Base-by-base conservation (phyloP, 306 rosid genomes). In the Malus fusca region DNA sequence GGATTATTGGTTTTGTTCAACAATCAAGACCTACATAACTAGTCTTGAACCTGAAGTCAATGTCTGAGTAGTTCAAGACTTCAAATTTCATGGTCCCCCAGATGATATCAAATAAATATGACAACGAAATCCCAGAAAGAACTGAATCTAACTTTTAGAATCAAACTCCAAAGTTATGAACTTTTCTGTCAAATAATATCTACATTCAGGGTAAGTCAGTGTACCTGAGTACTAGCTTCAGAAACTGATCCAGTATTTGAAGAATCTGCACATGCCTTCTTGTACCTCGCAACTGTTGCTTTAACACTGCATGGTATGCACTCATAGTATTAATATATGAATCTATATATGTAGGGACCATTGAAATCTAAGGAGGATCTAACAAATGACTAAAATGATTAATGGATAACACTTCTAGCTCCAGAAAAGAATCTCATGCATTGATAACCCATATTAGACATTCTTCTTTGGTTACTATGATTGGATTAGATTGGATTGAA, bases 191-290 rank as follows among this genome's bases (percentile, higher is more conserved):
- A 59, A 73, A 60, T 11, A 58, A 56, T n/a, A n/a, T 21, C 14
- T 56, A 13, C 7, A 21, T 42, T 2, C 4, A 22, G 46, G 4
- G 14, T 30, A 66, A 52, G 44, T 42, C 44, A 10, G 58, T 25
- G 26, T 43, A 95, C 99, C 97, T 95, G 97, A 81, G 96, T 86
- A 75, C 90, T 95, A 74, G 87, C 87, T 88, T 92, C 99, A 51
- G 96, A 82, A 82, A 90, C 87, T 55, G 95, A 88, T 26, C 90
- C 93, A 76, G 81, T 76, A 76, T 83, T 90, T 62, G 95, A 79
- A 28, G 96, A 75, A 86, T 92, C 98, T 53, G 97, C 83, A 15
- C 84, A 84, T 40, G 95, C 92, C 81, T 92, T 92, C 82, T 90
- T 92, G 90, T 94, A 94, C 91, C 96, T 89, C 2, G 87, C 97